Conservation (phyloP, 805 yeast genomes). For the Barnettozyma salicaria region DNA sequence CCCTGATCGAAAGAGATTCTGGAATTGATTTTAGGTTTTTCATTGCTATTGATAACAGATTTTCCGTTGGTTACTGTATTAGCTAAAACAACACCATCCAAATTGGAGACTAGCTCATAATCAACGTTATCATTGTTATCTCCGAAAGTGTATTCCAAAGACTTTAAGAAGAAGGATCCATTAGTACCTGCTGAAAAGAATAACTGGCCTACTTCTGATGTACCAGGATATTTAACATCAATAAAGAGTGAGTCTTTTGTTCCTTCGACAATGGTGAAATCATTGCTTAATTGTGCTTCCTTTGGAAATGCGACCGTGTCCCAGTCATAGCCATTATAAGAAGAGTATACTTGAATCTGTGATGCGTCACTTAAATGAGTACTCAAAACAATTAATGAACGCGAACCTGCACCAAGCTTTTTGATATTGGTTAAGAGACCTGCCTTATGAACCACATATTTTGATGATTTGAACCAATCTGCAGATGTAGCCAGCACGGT, state of each 20-base stretch:
- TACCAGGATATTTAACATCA: constrained; percentile 26
- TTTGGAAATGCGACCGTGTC: constrained; percentile 29
- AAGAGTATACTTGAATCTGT: constrained; percentile 26
- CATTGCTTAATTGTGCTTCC: constrained; percentile 15
- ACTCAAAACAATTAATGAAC: constrained; percentile 32
- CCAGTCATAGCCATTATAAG: constrained; percentile 33
- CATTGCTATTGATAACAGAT: constrained; percentile 10
- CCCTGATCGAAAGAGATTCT: constrained; percentile 36
- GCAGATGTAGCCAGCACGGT: constrained; percentile 32
- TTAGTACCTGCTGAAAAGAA: constrained; percentile 37
- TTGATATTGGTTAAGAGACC: constrained; percentile 29
- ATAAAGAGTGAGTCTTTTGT: constrained; percentile 36
- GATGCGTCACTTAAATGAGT: constrained; percentile 22
- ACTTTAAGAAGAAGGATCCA: constrained; percentile 44
- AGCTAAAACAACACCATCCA: constrained; percentile 61
- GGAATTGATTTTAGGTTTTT: constrained; percentile 13
- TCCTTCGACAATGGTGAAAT: constrained; percentile 32
- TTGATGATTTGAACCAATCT: constrained; percentile 39
- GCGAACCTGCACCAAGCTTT: constrained; percentile 31
- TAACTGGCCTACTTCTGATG: constrained; percentile 26
- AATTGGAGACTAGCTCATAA: constrained; percentile 36
- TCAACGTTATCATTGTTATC: constrained; percentile 29
- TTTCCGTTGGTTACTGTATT: constrained; percentile 28
- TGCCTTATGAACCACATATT: constrained; percentile 28
- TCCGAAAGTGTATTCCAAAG: constrained; percentile 37